Evolutionary conservation across 306 rosid genomes (phyloP).

Genomic region (Macrotyloma uniflorum): DNA sequence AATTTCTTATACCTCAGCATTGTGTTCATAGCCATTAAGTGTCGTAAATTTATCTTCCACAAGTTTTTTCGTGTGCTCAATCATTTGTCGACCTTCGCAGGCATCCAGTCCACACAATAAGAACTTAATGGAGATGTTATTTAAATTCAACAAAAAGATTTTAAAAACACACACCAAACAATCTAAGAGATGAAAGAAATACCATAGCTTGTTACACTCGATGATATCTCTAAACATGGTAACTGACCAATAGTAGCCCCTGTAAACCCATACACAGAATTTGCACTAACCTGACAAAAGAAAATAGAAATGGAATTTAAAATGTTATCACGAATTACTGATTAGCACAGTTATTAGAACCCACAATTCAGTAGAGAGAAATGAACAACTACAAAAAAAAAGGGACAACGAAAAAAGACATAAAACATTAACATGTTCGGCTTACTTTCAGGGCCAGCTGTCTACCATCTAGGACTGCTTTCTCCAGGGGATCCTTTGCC

Average conservation of each 20-base stretch:
- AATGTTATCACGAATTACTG: slow-evolving; percentile 15
- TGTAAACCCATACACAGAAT: slow-evolving; percentile 97
- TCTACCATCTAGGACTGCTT: slow-evolving; percentile 95
- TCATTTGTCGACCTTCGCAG: slow-evolving; percentile 90
- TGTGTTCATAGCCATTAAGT: slow-evolving; percentile 77
- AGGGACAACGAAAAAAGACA: neutral
- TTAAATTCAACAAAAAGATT: slow-evolving; percentile 27
- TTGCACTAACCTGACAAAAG: slow-evolving; percentile 84
- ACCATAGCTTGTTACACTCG: slow-evolving; percentile 99
- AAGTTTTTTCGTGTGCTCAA: slow-evolving; percentile 85
- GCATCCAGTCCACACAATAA: slow-evolving; percentile 41
- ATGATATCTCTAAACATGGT: slow-evolving; percentile 94
- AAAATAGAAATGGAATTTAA: slow-evolving; percentile 20
- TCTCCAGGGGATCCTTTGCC: slow-evolving; percentile 94
- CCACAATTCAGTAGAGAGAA: slow-evolving; percentile 6
- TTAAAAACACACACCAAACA: neutral
- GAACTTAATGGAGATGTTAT: slow-evolving; percentile 11
- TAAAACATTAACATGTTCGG: slow-evolving; percentile 32
- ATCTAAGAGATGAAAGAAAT: slow-evolving; percentile 37
- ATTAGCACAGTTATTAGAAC: neutral
- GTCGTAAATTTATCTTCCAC: slow-evolving; percentile 87
- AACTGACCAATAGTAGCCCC: slow-evolving; percentile 96
- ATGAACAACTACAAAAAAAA: slow-evolving; percentile 24
- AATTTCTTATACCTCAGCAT: slow-evolving; percentile 70
- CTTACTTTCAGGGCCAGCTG: slow-evolving; percentile 88